Evolutionary conservation across 2,329 filamentous ascomycete genomes (phyloP).

Genomic region (Xylaria sp.): DNA sequence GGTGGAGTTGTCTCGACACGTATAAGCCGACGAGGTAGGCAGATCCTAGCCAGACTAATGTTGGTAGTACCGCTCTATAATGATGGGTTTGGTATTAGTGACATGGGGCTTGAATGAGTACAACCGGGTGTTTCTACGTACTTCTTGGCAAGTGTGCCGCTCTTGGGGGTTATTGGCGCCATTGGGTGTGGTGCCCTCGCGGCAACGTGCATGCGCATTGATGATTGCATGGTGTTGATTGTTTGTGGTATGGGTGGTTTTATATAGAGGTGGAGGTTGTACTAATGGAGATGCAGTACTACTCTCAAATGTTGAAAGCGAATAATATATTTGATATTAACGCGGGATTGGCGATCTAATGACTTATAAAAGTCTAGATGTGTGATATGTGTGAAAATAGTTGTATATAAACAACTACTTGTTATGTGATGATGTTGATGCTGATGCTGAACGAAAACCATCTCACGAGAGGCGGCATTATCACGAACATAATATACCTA

Average conservation of each 20-base stretch:
- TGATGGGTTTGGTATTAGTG: slow-evolving; percentile 13
- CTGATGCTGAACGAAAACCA: slow-evolving; percentile 23
- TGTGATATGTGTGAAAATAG: slow-evolving; percentile 16
- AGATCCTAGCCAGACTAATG: slow-evolving; percentile 35
- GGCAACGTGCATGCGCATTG: slow-evolving; percentile 41
- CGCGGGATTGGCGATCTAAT: neutral
- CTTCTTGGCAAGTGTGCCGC: slow-evolving; percentile 40
- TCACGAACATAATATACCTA: slow-evolving; percentile 30
- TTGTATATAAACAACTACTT: slow-evolving; percentile 10
- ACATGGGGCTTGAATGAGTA: neutral
- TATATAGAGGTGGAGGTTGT: slow-evolving; percentile 12
- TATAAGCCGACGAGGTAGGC: slow-evolving; percentile 43
- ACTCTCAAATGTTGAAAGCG: neutral
- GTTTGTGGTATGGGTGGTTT: slow-evolving; percentile 8
- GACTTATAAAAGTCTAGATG: slow-evolving; percentile 12
- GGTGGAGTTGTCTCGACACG: slow-evolving; percentile 42
- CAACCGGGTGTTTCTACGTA: slow-evolving; percentile 32
- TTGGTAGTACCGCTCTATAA: slow-evolving; percentile 25
- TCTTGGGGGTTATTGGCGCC: slow-evolving; percentile 33
- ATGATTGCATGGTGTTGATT: slow-evolving; percentile 35
- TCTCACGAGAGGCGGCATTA: slow-evolving; percentile 22
- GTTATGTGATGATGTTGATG: slow-evolving; percentile 12
- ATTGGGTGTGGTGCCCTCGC: slow-evolving; percentile 33
- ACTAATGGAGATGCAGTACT: slow-evolving; percentile 3
- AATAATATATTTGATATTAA: slow-evolving; percentile 8